These are phyloP conservation scores for Apophysomyces sp. DNA, from an alignment of 371 early-diverging fungal genomes.

Conservation along the genomic window DNA sequence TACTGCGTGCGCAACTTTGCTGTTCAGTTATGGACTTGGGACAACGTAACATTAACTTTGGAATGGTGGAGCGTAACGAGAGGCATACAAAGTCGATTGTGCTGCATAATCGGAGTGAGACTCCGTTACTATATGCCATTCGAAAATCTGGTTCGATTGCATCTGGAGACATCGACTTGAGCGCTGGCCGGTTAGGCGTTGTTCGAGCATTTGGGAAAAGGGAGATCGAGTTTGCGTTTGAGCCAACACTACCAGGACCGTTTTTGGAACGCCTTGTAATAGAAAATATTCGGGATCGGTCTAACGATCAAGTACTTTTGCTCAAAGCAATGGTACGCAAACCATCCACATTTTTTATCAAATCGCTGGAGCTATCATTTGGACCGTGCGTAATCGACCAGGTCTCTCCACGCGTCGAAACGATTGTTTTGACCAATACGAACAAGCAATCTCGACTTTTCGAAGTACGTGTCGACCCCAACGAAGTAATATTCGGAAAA, in stretches of 20 bases:
- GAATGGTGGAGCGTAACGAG: conserved; percentile 87
- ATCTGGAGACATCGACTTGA: conserved; percentile 86
- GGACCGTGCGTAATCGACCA: conserved; percentile 68
- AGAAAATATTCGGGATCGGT: conserved; percentile 87
- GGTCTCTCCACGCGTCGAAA: conserved; percentile 33
- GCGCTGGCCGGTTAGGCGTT: conserved; percentile 80
- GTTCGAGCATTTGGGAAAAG: conserved; percentile 90
- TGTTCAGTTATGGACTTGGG: conserved; percentile 91
- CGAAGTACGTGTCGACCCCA: conserved; percentile 77
- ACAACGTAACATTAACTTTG: conserved; percentile 97
- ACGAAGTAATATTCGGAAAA: conserved; percentile 64
- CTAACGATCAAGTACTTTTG: conserved; percentile 76
- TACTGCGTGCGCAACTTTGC: conserved; percentile 83
- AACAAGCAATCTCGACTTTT: conserved; percentile 81
- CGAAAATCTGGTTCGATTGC: conserved; percentile 96
- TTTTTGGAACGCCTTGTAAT: conserved; percentile 89
- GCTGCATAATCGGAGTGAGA: conserved; percentile 89
- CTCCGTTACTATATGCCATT: conserved; percentile 87
- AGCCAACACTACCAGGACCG: conserved; percentile 84
- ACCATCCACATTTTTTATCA: conserved; percentile 85
- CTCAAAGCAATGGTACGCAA: conserved; percentile 93
- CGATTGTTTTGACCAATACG: conserved; percentile 77
- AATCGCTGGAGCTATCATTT: conserved; percentile 75
- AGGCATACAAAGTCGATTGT: conserved; percentile 85
- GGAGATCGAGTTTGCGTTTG: conserved; percentile 91